phyloP scores from a whole-genome alignment of 169 alveolate genomes.

The Plasmodium vinckei region DNA sequence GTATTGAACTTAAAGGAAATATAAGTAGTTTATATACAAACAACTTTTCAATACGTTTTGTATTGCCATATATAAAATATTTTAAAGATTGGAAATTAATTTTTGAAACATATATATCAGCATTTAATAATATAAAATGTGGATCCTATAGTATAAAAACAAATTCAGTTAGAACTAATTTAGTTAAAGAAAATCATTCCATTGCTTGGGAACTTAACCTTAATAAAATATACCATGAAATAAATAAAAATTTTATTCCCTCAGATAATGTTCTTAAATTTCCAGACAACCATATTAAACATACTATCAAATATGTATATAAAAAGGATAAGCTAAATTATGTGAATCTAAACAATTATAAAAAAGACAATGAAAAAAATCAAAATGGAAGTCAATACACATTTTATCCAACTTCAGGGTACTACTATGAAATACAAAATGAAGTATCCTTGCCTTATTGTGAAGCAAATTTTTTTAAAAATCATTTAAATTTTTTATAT shows the following conservation, averaged over 20 bases:
- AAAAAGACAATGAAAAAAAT: background rate
- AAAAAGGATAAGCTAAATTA: slow-evolving; percentile 25
- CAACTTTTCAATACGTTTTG: slow-evolving; percentile 29
- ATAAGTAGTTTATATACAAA: slow-evolving; percentile 69
- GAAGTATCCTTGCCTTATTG: slow-evolving; percentile 71
- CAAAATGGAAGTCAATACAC: background rate
- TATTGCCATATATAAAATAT: slow-evolving; percentile 23
- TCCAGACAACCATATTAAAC: slow-evolving; percentile 18
- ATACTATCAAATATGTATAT: slow-evolving; percentile 30
- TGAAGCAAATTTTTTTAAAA: slow-evolving; percentile 47
- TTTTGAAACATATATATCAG: slow-evolving; percentile 33
- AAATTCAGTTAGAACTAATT: slow-evolving; percentile 16
- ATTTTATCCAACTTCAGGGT: slow-evolving; percentile 50
- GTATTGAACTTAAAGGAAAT: slow-evolving; percentile 47
- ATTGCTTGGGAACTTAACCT: slow-evolving; percentile 37
- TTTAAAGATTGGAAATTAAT: slow-evolving; percentile 8
- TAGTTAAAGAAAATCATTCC: slow-evolving; percentile 27
- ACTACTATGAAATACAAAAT: slow-evolving; percentile 48
- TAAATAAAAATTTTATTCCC: slow-evolving; percentile 24
- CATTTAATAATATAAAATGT: slow-evolving; percentile 30
- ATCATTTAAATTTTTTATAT: slow-evolving; percentile 35
- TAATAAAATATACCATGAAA: slow-evolving; percentile 30
- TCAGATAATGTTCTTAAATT: slow-evolving; percentile 22
- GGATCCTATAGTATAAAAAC: slow-evolving; percentile 23
- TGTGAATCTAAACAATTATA: background rate